Base-by-base conservation (phyloP, 2,329 filamentous ascomycete species). In the Hypocreales sp. region DNA sequence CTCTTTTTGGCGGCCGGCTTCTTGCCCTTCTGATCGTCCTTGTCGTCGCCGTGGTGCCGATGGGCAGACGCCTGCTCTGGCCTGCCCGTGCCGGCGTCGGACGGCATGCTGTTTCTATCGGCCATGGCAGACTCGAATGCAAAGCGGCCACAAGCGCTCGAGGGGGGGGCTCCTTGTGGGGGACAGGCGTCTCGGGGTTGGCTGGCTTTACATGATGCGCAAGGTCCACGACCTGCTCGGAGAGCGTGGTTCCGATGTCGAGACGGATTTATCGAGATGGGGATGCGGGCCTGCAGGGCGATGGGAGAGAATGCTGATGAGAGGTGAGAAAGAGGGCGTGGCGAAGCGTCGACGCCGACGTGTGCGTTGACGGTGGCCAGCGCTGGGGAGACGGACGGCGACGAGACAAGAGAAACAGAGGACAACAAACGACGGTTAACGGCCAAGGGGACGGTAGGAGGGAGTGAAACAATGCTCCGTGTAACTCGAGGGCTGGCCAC, bases 1-100 rank as follows among this genome's bases (percentile, higher is more conserved):
- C 86, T 65, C 49, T 76, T 82, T 40, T 70, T 67, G 14, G 57
- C 51, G 12, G 60, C 50, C 3, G 53, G 40, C 40, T 62, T 68
- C 39, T 62, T 67, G 14, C 51, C 45, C 27, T 50, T 52, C n/a
- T 46, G 40, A 25, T 61, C 57, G 8, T 58, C 57, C 15, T 53
- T 50, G 9, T 49, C 50, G 28, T 47, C 51, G 17, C 46, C 35
- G 37, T 48, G 31, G 45, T 46, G 50, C 7, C 7, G 18, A 15
- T 48, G 46, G 5, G 46, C 37, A 18, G 51, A 41, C 21, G 44
- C 39, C 11, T 40, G 39, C 30, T 50, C 50, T 20, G 47, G 31
- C 26, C 40, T 30, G 20, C 29, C 17, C 11, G 34, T 17, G 27
- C 29, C 26, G 19, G 24, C 23, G 21, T 33, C 26, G 25, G 27